These are phyloP conservation scores for Populus davidiana DNA, from an alignment of 345 rosid genomes.

Conservation along the genomic window DNA sequence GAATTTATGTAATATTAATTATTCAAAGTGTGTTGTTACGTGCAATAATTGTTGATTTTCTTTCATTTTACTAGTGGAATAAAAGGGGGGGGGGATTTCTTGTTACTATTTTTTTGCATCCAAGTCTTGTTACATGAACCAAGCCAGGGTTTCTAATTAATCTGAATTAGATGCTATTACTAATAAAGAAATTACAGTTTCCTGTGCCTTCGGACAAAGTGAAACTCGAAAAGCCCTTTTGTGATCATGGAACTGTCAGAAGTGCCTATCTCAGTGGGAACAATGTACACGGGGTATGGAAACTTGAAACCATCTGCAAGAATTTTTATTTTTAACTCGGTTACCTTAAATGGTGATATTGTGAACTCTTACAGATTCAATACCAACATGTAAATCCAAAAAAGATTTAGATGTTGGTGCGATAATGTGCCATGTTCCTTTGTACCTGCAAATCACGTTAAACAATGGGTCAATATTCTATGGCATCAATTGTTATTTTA, in stretches of 20 bases:
- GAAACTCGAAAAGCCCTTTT: not conserved
- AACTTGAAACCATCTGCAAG: conserved; percentile 33
- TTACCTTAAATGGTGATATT: not conserved
- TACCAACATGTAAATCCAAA: conserved; percentile 15
- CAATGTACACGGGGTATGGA: conserved; percentile 14
- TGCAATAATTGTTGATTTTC: not conserved
- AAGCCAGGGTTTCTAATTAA: not conserved
- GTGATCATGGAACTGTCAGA: conserved; percentile 8
- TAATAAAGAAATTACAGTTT: not conserved
- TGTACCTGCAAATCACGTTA: not conserved
- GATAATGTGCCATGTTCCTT: not conserved
- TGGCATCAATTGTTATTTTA: not conserved
- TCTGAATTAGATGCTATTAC: not conserved
- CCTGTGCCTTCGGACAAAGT: not conserved
- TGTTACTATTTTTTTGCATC: not conserved
- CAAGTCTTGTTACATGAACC: not conserved
- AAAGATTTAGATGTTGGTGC: conserved; percentile 15
- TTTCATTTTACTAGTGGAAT: not conserved
- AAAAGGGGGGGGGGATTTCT: not conserved
- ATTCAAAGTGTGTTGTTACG: conserved; percentile 15
- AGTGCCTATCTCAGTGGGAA: conserved; percentile 12
- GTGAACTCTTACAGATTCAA: not conserved
- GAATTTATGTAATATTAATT: conserved; percentile 21
- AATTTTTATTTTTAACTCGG: not conserved
- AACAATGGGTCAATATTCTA: not conserved